Percentiles rank a stretch among this genome's conserved stretches.
phyloP scores from a whole-genome alignment of 225 moss, liverwort and hornwort genomes.

The Lunularia cruciata region DNA sequence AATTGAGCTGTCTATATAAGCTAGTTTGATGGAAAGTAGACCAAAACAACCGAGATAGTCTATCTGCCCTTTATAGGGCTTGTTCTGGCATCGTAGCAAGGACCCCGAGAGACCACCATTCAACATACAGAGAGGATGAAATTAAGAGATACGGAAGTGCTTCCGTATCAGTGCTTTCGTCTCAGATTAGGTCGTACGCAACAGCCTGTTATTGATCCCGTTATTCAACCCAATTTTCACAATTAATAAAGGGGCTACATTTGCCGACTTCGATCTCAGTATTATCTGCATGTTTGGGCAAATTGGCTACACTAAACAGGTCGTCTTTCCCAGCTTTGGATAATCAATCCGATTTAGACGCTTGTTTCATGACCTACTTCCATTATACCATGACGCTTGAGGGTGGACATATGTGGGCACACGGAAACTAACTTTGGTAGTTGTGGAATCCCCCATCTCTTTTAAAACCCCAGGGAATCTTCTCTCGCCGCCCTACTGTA shows the following conservation, averaged over 20 bases:
- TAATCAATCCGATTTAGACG: too few relatives aligned
- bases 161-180: neutral
- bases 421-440: too few relatives aligned
- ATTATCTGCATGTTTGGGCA: too few relatives aligned
- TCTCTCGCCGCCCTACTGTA: too few relatives aligned
- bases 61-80: conserved; percentile 12
- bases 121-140: conserved; percentile 13
- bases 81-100: conserved; percentile 5
- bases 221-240: neutral
- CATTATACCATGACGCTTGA: too few relatives aligned
- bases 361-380: too few relatives aligned
- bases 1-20: conserved; percentile 1
- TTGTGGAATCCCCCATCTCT: too few relatives aligned
- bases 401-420: too few relatives aligned
- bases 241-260: conserved; percentile 13
- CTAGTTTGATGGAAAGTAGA: conserved; percentile 2
- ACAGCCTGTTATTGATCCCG: conserved; percentile 6
- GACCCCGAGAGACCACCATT: conserved; percentile 6
- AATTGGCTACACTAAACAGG: too few relatives aligned
- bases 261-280: conserved; percentile 2
- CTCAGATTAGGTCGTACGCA: neutral
- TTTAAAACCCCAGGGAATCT: too few relatives aligned
- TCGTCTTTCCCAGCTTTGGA: too few relatives aligned
- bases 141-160: conserved; percentile 9
- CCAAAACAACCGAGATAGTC: neutral